Evolutionary conservation across 306 rosid species (phyloP).

Genomic region (Rubus idaeus): DNA sequence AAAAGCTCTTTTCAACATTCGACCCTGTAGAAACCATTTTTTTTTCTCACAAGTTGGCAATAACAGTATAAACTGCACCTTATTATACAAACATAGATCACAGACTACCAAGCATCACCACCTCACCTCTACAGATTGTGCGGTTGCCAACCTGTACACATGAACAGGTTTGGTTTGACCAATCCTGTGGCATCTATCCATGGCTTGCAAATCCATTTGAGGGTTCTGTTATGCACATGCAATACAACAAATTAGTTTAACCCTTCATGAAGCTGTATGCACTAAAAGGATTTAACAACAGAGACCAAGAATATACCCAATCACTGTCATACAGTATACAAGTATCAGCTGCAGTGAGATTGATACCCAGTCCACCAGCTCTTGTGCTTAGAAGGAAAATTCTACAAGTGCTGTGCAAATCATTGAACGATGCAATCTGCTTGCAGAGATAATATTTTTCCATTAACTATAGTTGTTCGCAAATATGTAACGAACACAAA

Average conservation of each 20-base stretch:
- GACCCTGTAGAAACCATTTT: slow-evolving; percentile 56
- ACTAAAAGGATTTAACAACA: neutral
- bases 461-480: slow-evolving; percentile 13
- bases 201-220: slow-evolving; percentile 96
- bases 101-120: neutral
- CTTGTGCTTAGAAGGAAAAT: slow-evolving; percentile 87
- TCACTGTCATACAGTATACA: slow-evolving; percentile 97
- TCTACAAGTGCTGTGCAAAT: slow-evolving; percentile 54
- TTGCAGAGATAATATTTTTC: slow-evolving; percentile 15
- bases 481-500: neutral
- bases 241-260: slow-evolving; percentile 17
- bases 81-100: neutral
- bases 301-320: slow-evolving; percentile 59
- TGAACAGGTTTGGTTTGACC: slow-evolving; percentile 98
- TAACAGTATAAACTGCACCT: neutral
- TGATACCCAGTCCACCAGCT: slow-evolving; percentile 98
- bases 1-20: slow-evolving; percentile 88
- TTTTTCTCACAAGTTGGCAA: neutral
- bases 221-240: slow-evolving; percentile 68
- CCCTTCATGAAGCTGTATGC: neutral
- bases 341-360: slow-evolving; percentile 97
- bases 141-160: slow-evolving; percentile 93
- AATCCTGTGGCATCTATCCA: slow-evolving; percentile 97
- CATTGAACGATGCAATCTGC: slow-evolving; percentile 81
- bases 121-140: slow-evolving; percentile 87